phyloP scores from a whole-genome alignment of 2,329 filamentous ascomycete species.

The Epichloe sibirici region DNA sequence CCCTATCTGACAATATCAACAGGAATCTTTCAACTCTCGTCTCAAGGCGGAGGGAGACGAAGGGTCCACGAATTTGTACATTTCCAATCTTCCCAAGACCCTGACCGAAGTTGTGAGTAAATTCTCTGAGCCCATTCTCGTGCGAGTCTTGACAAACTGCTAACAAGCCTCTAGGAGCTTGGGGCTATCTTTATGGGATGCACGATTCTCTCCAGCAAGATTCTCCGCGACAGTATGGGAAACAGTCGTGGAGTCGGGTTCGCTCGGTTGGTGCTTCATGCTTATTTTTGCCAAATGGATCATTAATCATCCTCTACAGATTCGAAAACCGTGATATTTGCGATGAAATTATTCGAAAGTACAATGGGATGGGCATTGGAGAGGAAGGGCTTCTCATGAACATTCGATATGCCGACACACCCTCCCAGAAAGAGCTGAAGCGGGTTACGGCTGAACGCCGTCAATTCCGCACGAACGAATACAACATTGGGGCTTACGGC shows the following conservation, averaged over 20 bases:
- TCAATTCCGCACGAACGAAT: slow-evolving; percentile 92
- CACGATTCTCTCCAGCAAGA: slow-evolving; percentile 85
- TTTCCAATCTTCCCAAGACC: slow-evolving; percentile 87
- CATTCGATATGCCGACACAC: slow-evolving; percentile 93
- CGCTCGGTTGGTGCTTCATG: slow-evolving; percentile 55
- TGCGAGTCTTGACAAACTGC: not conserved
- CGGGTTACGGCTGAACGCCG: slow-evolving; percentile 89
- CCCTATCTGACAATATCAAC: slow-evolving; percentile 13
- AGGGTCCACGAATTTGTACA: slow-evolving; percentile 86
- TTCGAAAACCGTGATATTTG: slow-evolving; percentile 85
- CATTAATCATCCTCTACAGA: slow-evolving; percentile 30
- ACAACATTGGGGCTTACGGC: slow-evolving; percentile 64
- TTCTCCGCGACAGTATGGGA: slow-evolving; percentile 81
- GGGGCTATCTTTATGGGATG: slow-evolving; percentile 68
- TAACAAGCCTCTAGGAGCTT: slow-evolving; percentile 43
- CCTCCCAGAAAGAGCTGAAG: slow-evolving; percentile 93
- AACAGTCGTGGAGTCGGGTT: slow-evolving; percentile 96
- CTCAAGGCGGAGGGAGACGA: slow-evolving; percentile 93
- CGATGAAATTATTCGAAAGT: slow-evolving; percentile 76
- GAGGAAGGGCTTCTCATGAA: slow-evolving; percentile 76
- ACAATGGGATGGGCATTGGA: slow-evolving; percentile 66
- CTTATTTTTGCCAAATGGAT: not conserved
- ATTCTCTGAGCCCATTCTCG: too few relatives aligned
- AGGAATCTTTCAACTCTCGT: slow-evolving; percentile 97
- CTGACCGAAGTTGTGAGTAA: slow-evolving; percentile 75